Evolutionary conservation across 2,329 filamentous ascomycete genomes (phyloP).

Genomic region (Zasmidium cellare): DNA sequence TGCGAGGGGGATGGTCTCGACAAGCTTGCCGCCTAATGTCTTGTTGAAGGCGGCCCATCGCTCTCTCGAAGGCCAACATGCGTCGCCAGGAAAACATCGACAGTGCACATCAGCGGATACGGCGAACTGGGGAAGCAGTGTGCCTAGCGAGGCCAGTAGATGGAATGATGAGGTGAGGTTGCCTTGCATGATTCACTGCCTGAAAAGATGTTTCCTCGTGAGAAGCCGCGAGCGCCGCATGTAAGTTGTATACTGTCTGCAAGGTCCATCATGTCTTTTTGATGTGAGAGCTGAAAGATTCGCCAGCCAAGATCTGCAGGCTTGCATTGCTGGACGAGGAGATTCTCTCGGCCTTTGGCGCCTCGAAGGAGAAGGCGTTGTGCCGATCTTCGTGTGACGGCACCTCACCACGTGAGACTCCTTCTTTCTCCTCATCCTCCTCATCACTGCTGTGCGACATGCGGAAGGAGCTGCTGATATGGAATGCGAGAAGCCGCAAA

Average conservation of each 20-base stretch:
- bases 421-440: background rate
- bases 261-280: too few relatives aligned
- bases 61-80: conserved; percentile 51
- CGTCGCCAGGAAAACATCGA: conserved; percentile 55
- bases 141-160: background rate
- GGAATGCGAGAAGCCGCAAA: background rate
- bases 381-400: background rate
- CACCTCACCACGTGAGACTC: background rate
- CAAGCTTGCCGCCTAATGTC: conserved; percentile 52
- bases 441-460: background rate
- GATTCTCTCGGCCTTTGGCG: too few relatives aligned
- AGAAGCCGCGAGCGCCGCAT: too few relatives aligned
- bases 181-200: background rate
- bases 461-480: background rate
- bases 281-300: too few relatives aligned
- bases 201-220: too few relatives aligned
- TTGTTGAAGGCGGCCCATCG: conserved; percentile 55
- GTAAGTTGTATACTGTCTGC: too few relatives aligned
- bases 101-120: conserved; percentile 31
- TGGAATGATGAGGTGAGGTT: background rate
- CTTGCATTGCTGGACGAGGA: too few relatives aligned
- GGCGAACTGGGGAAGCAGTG: background rate
- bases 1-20: conserved; percentile 56
- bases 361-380: background rate
- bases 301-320: too few relatives aligned